Evolutionary conservation across 208 protist species (phyloP).

Genomic region (Trypanosoma rangeli): DNA sequence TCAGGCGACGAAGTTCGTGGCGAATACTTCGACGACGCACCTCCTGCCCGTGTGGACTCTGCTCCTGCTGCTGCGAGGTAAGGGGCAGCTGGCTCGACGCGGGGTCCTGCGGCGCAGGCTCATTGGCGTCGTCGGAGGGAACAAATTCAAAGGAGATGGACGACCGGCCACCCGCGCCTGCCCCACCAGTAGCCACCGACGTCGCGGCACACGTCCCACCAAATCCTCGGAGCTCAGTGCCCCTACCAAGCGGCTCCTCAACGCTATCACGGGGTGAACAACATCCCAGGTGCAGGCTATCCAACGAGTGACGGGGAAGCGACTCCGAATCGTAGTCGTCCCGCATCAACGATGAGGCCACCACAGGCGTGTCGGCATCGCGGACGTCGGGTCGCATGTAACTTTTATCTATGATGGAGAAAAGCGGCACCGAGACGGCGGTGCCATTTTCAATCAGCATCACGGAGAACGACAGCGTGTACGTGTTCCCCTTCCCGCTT

Average conservation of each 20-base stretch:
- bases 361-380: constrained; percentile 85
- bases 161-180: constrained; percentile 7
- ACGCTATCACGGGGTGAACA: constrained; percentile 18
- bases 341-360: constrained; percentile 53
- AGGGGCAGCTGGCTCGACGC: neutral
- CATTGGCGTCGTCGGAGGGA: constrained; percentile 14
- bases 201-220: constrained; percentile 1
- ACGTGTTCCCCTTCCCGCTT: constrained; percentile 27
- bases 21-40: constrained; percentile 34
- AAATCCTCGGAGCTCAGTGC: constrained; percentile 6
- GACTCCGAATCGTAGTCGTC: constrained; percentile 42
- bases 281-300: constrained; percentile 20
- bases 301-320: constrained; percentile 51
- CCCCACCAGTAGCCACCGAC: neutral
- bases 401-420: constrained; percentile 76
- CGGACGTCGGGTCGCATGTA: constrained; percentile 70
- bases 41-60: constrained; percentile 5
- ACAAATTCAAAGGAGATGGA: constrained; percentile 19
- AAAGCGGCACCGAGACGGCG: constrained; percentile 70
- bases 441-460: constrained; percentile 89
- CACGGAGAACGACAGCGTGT: constrained; percentile 82
- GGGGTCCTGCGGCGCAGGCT: constrained; percentile 19
- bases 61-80: constrained; percentile 7
- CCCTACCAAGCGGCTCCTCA: constrained; percentile 9
- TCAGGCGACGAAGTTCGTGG: constrained; percentile 20